Evolutionary conservation across 2,329 filamentous ascomycete genomes (phyloP).

Genomic region (Aspergillus sojae): DNA sequence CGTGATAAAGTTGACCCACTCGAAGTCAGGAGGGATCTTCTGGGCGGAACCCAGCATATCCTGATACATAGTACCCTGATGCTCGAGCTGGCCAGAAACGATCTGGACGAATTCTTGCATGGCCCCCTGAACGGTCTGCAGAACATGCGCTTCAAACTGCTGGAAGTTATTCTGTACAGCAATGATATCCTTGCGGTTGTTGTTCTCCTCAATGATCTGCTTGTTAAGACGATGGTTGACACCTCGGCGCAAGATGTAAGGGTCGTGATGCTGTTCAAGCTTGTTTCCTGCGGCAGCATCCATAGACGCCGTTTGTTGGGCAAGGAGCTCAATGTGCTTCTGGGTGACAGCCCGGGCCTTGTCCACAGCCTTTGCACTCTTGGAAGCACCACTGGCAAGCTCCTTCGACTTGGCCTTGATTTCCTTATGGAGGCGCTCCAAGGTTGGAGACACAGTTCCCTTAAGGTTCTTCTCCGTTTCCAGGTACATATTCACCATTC

Average conservation of each 20-base stretch:
- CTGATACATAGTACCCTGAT: conserved; percentile 75
- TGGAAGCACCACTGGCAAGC: conserved; percentile 75
- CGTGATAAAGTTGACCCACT: conserved; percentile 83
- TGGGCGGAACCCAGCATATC: conserved; percentile 80
- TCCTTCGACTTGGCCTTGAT: conserved; percentile 98
- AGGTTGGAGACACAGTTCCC: conserved; percentile 79
- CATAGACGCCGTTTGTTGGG: conserved; percentile 78
- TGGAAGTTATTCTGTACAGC: conserved; percentile 89
- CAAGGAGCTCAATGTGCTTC: conserved; percentile 93
- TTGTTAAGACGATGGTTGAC: conserved; percentile 83
- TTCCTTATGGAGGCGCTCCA: conserved; percentile 89
- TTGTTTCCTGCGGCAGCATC: conserved; percentile 71
- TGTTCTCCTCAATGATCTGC: conserved; percentile 94
- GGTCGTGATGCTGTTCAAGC: conserved; percentile 74
- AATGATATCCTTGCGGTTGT: conserved; percentile 87
- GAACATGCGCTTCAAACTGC: conserved; percentile 81
- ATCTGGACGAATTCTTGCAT: conserved; percentile 83
- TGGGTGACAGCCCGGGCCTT: conserved; percentile 84
- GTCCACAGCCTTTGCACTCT: conserved; percentile 86
- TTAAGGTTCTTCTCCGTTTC: conserved; percentile 93
- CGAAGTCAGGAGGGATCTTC: conserved; percentile 78
- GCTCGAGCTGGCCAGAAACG: conserved; percentile 77
- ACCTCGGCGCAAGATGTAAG: conserved; percentile 82
- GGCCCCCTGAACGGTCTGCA: conserved; percentile 79
- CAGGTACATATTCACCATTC: conserved; percentile 81